These are phyloP conservation scores for Prinsepia uniflora DNA, from an alignment of 306 rosid species.

Conservation along the genomic window DNA sequence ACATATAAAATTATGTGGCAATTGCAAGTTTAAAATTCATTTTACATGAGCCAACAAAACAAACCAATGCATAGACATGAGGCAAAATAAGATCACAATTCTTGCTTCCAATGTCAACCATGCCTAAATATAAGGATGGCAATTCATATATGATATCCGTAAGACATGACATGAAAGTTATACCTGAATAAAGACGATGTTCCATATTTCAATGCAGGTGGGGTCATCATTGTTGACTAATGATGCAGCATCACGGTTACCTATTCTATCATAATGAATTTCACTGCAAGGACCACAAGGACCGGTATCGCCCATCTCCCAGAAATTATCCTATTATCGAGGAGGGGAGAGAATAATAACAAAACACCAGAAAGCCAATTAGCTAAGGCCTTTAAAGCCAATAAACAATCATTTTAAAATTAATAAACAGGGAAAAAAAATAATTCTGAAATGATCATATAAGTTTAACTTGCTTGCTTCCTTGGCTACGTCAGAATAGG, in stretches of 20 bases:
- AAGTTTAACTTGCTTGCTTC: not conserved
- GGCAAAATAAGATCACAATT: not conserved
- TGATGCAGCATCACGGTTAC: conserved; percentile 89
- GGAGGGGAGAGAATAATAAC: not conserved
- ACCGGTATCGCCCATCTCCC: conserved; percentile 99
- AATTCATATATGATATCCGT: conserved; percentile 3
- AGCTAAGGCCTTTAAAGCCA: not conserved
- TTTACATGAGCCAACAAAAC: not conserved
- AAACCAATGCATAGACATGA: not conserved
- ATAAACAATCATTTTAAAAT: not conserved
- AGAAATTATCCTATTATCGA: conserved; percentile 72
- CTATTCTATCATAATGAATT: conserved; percentile 90
- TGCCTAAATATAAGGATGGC: not conserved
- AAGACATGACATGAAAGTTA: conserved; percentile 1
- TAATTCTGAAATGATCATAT: not conserved
- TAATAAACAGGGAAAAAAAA: not conserved
- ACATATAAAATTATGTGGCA: not conserved
- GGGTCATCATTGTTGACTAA: conserved; percentile 93
- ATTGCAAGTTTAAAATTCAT: not conserved
- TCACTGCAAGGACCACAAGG: conserved; percentile 99
- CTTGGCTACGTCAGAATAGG: not conserved
- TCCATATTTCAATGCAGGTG: conserved; percentile 97
- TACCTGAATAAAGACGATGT: conserved; percentile 97
- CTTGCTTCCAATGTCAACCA: not conserved
- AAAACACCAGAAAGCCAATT: not conserved